These are phyloP conservation scores for Sambucus nigra DNA, from an alignment of 129 eudicot species.

Conservation along the genomic window DNA sequence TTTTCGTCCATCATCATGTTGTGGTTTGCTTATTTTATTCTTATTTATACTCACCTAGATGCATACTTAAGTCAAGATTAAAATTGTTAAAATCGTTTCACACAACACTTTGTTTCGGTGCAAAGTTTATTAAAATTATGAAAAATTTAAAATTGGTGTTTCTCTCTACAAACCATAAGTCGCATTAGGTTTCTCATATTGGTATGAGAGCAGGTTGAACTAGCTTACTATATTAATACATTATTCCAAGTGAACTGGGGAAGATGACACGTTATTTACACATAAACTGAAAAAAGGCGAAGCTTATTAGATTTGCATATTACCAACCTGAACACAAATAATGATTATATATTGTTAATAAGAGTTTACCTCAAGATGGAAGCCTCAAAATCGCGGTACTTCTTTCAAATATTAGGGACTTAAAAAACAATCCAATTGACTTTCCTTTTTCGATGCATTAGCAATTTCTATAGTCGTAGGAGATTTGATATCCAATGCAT, in stretches of 20 bases:
- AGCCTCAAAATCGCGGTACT: slow-evolving; percentile 17
- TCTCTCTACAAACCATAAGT: too few species aligned
- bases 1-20: too few species aligned
- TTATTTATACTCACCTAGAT: too few species aligned
- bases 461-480: slow-evolving; percentile 53
- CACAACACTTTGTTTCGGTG: too few species aligned
- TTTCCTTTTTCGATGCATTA: slow-evolving; percentile 82
- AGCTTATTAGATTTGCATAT: neutral
- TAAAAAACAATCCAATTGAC: slow-evolving; percentile 76
- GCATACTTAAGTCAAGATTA: too few species aligned
- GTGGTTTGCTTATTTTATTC: too few species aligned
- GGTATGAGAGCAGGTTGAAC: too few species aligned
- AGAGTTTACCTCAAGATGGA: slow-evolving; percentile 27
- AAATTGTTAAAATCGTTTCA: too few species aligned
- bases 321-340: neutral
- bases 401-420: slow-evolving; percentile 58
- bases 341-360: neutral
- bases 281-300: neutral
- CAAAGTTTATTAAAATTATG: too few species aligned
- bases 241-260: neutral
- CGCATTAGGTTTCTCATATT: too few species aligned
- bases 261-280: neutral
- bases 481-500: slow-evolving; percentile 56
- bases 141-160: too few species aligned
- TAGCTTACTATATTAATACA: too few species aligned